These are phyloP conservation scores for Silene vulgaris DNA, from an alignment of 179 eudicot species.

Conservation along the genomic window DNA sequence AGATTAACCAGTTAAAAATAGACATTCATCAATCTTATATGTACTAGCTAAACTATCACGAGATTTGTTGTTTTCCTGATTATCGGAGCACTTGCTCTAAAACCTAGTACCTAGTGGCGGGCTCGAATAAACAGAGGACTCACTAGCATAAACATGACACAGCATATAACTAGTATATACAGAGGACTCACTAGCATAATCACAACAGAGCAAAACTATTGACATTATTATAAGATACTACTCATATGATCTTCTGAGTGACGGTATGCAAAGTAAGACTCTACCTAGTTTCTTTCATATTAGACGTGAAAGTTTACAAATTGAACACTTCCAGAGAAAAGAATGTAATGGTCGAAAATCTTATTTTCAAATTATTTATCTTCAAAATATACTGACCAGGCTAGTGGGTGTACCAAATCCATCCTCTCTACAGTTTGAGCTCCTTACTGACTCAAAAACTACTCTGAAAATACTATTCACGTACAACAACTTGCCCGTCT, in stretches of 20 bases:
- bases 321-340: neutral
- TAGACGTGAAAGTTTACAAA: neutral
- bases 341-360: too few species aligned
- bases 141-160: neutral
- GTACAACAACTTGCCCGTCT: neutral
- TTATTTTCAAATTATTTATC: neutral
- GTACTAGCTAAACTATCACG: neutral
- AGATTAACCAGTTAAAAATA: neutral
- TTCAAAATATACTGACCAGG: neutral
- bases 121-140: neutral
- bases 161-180: neutral
- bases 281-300: neutral
- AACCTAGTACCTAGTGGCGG: neutral
- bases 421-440: slow-evolving; percentile 33
- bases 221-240: neutral
- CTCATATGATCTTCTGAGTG: neutral
- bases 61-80: neutral
- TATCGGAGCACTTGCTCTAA: neutral
- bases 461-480: slow-evolving; percentile 23
- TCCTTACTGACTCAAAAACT: slow-evolving; percentile 25
- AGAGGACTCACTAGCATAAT: too few species aligned
- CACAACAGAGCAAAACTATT: neutral
- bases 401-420: slow-evolving; percentile 57
- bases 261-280: neutral
- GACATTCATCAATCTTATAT: neutral